Base-by-base conservation (phyloP, 441 rosid genomes). In the Daphne laureola region DNA sequence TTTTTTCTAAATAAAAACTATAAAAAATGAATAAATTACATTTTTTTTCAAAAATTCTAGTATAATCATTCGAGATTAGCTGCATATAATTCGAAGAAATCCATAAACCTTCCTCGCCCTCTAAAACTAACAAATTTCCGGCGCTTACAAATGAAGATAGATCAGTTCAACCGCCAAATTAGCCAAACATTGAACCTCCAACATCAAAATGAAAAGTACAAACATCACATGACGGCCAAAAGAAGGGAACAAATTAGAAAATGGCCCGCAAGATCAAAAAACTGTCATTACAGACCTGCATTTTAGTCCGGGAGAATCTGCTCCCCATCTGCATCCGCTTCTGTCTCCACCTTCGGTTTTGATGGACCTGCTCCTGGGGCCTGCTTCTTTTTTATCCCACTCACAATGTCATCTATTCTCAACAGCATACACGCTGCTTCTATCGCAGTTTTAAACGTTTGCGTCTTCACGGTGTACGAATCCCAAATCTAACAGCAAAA, bases 391-490 rank as follows among this genome's bases (percentile, higher is more conserved):
- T 91, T 87, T 61, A 88, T 86, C 49, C 98, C 98, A 57, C 98
- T 91, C 15, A 91, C 96, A 57, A 87, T 91, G 78, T 91, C 96
- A 43, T 91, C 95, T 25, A 87, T 91, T 67, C 98, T 69, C 25
- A 91, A 68, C 54, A 91, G 95, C 98, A 91, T 86, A 70, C 86
- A 87, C 6, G 96, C 89, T 0, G 95, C 83, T 72, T 91, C 98
- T 11, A 91, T 87, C 6, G 98, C 90, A 26, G 98, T 87, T 67
- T 91, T 91, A 64, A 87, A 91, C 27, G 95, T 91, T 70, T 91
- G 96, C 0, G 87, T 87, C 70, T 87, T 91, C 69, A 91, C 98
- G 31, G 79, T 91, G 79, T 85, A 91, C 4, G 98, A 80, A 68
- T 91, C 96, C 98, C 96, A 91, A 38, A 91, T 86, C 98, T 87